Base-by-base conservation (phyloP, 495 filamentous ascomycete species). In the Bryoglossum gracile region DNA sequence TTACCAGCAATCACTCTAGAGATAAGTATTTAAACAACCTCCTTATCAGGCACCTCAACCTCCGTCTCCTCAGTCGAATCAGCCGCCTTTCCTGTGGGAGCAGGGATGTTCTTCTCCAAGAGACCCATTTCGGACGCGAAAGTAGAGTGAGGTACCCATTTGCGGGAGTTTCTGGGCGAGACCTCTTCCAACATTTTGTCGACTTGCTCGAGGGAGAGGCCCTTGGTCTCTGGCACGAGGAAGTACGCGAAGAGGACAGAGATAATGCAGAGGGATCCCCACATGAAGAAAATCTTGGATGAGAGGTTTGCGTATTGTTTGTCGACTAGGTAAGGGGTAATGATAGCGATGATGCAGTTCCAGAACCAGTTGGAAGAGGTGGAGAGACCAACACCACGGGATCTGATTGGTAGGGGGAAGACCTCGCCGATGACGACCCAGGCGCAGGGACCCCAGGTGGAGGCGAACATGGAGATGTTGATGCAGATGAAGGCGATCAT, bases 321-420 rank as follows among this genome's bases (percentile, higher is more conserved):
- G 14, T 35, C 55, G 24, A 61, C 55, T 13, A 61, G 43, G 44
- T 61, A 61, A 3, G 58, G 58, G 24, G 58, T 61, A 36, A 61
- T 59, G 35, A 59, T 43, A 23, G 48, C 52, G 18, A 59, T 59
- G 51, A 61, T 54, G 47, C 47, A 51, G 71, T 91, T 89, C 84
- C 84, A 89, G 58, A 90, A 78, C 87, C 87, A 92, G 74, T 92
- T 92, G 60, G 81, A 87, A 50, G 86, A 78, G 43, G 87, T 90
- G 21, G 85, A 86, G 40, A 92, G 73, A 51, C 75, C 85, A 41
- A 91, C 84, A 63, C 86, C 86, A 39, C 82, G 81, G 21, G 85
- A 82, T 57, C 87, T 82, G 67, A 90, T 89, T 34, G 82, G 83
- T 36, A 92, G 77, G 14, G 86, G 86, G 78, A 80, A 92, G 69